A percentile compares a stretch with the other conserved stretches of the same genome.
Conservation (phyloP, 2,329 filamentous ascomycete genomes). For the Hymenoscyphus fructigenus region DNA sequence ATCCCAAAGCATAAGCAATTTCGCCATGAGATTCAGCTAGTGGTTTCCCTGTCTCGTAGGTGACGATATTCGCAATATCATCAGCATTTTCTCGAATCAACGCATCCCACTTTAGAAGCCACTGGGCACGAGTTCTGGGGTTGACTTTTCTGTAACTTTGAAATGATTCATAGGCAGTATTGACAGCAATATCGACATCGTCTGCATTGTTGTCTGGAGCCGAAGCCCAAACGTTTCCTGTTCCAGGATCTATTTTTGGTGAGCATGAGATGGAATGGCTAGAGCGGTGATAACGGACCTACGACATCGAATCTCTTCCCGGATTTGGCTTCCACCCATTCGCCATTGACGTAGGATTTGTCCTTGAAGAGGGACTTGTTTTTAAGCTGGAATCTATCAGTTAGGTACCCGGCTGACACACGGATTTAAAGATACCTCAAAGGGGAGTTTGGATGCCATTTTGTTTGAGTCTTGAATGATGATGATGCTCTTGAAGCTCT, state of each 20-base stretch:
- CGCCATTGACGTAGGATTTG: conserved; percentile 52
- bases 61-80: conserved; percentile 62
- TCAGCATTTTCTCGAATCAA: conserved; percentile 62
- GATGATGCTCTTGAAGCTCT: too few relatives aligned
- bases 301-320: conserved; percentile 57
- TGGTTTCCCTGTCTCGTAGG: conserved; percentile 58
- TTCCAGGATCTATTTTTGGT: conserved; percentile 44
- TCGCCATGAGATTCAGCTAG: conserved; percentile 51
- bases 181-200: conserved; percentile 61
- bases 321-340: conserved; percentile 56
- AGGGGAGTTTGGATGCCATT: conserved; percentile 23
- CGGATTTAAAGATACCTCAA: conserved; percentile 19
- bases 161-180: conserved; percentile 60
- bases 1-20: conserved; percentile 52
- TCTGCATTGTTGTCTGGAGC: conserved; percentile 46
- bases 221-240: conserved; percentile 42
- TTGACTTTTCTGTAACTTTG: conserved; percentile 58
- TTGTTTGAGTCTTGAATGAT: neutral
- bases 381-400: conserved; percentile 44
- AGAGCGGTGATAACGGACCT: conserved; percentile 37
- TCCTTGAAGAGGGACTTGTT: conserved; percentile 54
- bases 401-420: neutral
- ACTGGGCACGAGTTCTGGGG: conserved; percentile 59
- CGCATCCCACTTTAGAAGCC: conserved; percentile 63
- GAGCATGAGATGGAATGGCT: neutral